Evolutionary conservation across 2,329 filamentous ascomycete species (phyloP), one percentile per base, ranked within the genome.

Genomic region (Kalmusia sp.): DNA sequence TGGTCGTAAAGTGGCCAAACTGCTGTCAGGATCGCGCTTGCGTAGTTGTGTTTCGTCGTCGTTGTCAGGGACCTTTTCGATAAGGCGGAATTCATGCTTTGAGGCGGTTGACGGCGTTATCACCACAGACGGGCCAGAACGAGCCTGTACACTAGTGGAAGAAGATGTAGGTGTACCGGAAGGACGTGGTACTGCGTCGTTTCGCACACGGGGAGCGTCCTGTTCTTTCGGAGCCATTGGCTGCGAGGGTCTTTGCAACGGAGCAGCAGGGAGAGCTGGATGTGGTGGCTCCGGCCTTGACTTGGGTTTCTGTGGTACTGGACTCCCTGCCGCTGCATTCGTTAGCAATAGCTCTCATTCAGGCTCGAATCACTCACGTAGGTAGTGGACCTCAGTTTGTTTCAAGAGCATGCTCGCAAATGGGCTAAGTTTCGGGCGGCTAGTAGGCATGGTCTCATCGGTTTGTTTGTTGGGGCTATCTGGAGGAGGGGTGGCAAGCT

Each of bases 1-100:
- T 2, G 92, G 79, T 35, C 85, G 86, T 38, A 87, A 76, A 14
- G 84, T 80, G 17, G 88, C 77, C 2, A 84, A 73, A 44, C 83
- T 84, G 50, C 84, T 82, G 11, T 83, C 80, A 6, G 79, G 81
- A 44, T 83, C 78, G 17, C 76, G 71, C 19, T 78, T 76, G 21
- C 80, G 87, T 63, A 85, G 88, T 59, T 83, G 67, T 6, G 65
- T 65, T 6, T 61, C 33, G n/a, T 49, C 54, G 19, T 61, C 59
- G 44, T 74, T 71, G 9, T 68, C 57, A 12, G 71, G 51, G 7
- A 74, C 63, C 31, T 74, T 68, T 37, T 77, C 69, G 52, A 77
- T 74, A 12, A 69, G 64, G 38, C 67, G 65, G 49, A 77, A 79
- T 21, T 80, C 73, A 30, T 74, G 67, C 39, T 72, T 71, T n/a